Evolutionary conservation across 2,329 filamentous ascomycete species (phyloP).

Genomic region (Orbilia ellipsospora): DNA sequence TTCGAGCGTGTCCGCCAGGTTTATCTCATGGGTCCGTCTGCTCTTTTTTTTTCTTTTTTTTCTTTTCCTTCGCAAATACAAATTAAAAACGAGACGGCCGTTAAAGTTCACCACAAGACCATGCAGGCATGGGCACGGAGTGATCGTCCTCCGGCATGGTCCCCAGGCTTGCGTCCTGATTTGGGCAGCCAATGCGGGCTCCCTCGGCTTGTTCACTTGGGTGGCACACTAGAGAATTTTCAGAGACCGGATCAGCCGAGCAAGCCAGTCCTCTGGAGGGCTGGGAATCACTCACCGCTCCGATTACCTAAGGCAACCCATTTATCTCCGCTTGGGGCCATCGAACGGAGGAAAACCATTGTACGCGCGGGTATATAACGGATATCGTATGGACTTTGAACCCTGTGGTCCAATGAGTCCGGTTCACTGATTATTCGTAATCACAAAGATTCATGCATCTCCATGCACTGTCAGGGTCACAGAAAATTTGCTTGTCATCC

Average conservation of each 20-base stretch:
- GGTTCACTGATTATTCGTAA: conserved; percentile 8
- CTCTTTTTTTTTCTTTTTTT: conserved; percentile 19
- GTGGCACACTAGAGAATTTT: background rate
- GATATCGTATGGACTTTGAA: too few species aligned
- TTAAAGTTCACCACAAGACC: background rate
- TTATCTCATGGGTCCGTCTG: background rate
- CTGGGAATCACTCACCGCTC: background rate
- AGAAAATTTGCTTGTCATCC: background rate
- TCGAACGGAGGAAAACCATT: conserved; percentile 17
- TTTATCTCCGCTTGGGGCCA: conserved; percentile 21
- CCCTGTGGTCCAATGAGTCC: too few species aligned
- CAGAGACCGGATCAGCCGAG: conserved; percentile 31
- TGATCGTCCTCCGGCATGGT: conserved; percentile 28
- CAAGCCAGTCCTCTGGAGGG: background rate
- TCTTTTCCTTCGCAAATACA: conserved; percentile 37
- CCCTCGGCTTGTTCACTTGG: conserved; percentile 11
- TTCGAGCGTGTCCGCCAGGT: background rate
- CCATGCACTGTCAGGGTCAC: conserved; percentile 10
- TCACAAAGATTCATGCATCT: conserved; percentile 8
- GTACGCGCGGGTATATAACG: conserved; percentile 19
- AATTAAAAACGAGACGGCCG: conserved; percentile 12
- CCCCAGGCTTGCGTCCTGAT: conserved; percentile 11
- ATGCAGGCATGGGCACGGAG: conserved; percentile 33
- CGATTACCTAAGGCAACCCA: conserved; percentile 28
- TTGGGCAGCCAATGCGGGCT: conserved; percentile 28